Percentiles rank a stretch among this genome's conserved stretches.
Conservation (phyloP, 2,329 filamentous ascomycete species). For the Geosmithia putterillii region DNA sequence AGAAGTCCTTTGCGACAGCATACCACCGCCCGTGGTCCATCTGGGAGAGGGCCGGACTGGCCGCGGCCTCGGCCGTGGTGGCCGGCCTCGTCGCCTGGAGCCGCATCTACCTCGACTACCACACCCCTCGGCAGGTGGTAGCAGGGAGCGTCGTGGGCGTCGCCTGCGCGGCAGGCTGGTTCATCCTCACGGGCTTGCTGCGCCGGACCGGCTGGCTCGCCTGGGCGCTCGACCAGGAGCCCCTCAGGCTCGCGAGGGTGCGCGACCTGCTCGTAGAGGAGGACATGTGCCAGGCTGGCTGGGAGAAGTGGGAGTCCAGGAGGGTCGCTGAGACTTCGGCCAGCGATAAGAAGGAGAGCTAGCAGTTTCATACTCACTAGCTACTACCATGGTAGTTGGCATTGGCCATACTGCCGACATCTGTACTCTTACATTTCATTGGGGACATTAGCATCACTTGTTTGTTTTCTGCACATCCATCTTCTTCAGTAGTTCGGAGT, state of each 20-base stretch:
- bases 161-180: conserved; percentile 67
- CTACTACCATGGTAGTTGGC: no score
- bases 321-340: conserved; percentile 21
- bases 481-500: no score
- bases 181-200: conserved; percentile 52
- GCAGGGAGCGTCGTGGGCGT: conserved; percentile 63
- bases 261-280: conserved; percentile 80
- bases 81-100: conserved; percentile 67
- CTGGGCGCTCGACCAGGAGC: conserved; percentile 56
- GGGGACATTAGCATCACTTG: no score
- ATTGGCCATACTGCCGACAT: no score
- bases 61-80: conserved; percentile 42
- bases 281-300: conserved; percentile 81
- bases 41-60: conserved; percentile 43
- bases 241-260: conserved; percentile 56
- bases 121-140: conserved; percentile 79
- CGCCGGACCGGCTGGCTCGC: conserved; percentile 57
- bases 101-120: conserved; percentile 84
- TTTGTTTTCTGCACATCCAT: no score
- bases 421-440: no score
- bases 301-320: conserved; percentile 74
- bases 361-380: no score
- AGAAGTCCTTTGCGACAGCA: neutral
- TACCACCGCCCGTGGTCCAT: conserved; percentile 39
- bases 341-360: conserved; percentile 18